These are phyloP conservation scores for Phytophthora cryptogea DNA, from an alignment of 352 stramenopile species.

Conservation along the genomic window DNA sequence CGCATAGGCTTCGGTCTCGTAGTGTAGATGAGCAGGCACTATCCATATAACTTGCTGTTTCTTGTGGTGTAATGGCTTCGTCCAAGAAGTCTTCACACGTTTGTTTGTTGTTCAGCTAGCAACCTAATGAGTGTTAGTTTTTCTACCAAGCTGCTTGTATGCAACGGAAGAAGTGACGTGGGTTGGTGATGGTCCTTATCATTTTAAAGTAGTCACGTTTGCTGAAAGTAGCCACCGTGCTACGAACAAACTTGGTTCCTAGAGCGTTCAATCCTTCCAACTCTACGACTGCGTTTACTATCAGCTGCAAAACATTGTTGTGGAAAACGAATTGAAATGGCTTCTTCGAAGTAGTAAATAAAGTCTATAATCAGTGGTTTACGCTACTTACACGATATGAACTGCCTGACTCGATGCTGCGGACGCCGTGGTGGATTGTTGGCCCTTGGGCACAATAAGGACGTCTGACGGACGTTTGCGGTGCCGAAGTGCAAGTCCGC, in stretches of 20 bases:
- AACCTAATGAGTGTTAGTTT: neutral
- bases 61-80: neutral
- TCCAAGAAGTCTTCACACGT: neutral
- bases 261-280: too few species aligned
- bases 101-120: neutral
- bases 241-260: too few species aligned
- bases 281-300: too few species aligned
- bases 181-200: too few species aligned
- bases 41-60: constrained; percentile 9
- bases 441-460: constrained; percentile 39
- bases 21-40: constrained; percentile 6
- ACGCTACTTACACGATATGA: constrained; percentile 34
- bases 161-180: neutral
- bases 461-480: constrained; percentile 44
- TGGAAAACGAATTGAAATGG: too few species aligned
- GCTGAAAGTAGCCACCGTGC: too few species aligned
- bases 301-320: too few species aligned
- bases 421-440: constrained; percentile 29
- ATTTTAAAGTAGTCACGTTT: too few species aligned
- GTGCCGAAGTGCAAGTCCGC: constrained; percentile 48
- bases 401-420: constrained; percentile 28
- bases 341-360: constrained; percentile 19
- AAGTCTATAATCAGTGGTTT: constrained; percentile 36
- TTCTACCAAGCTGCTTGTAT: neutral
- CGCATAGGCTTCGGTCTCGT: constrained; percentile 4